phyloP scores from a whole-genome alignment of 345 rosid genomes.

The Lepidium africanum region DNA sequence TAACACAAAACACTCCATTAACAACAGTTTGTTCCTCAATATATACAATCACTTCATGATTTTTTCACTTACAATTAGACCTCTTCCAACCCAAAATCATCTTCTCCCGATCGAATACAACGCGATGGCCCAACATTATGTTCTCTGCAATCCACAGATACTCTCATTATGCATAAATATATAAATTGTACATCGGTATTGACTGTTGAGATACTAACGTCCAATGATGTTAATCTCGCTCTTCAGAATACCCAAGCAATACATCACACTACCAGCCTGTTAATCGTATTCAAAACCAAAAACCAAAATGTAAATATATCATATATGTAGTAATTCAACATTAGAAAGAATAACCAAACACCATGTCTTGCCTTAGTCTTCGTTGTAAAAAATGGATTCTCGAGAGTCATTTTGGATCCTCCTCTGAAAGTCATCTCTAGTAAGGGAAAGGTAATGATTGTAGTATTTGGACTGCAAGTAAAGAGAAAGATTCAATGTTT shows the following conservation, averaged over 20 bases:
- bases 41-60: neutral
- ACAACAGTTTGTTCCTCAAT: neutral
- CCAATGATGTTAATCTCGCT: conserved; percentile 64
- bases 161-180: neutral
- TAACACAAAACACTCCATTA: neutral
- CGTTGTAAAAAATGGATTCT: neutral
- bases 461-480: no score
- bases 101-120: conserved; percentile 64
- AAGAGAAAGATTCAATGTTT: no score
- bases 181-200: neutral
- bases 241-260: conserved; percentile 64
- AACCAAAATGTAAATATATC: conserved; percentile 3
- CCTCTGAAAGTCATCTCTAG: no score
- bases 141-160: conserved; percentile 45
- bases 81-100: conserved; percentile 56
- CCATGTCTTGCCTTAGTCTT: conserved; percentile 1
- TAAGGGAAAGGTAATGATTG: no score
- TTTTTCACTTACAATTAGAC: conserved; percentile 49
- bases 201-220: conserved; percentile 49
- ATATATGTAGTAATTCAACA: neutral
- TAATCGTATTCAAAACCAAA: neutral
- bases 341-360: neutral
- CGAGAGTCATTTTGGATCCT: neutral
- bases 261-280: conserved; percentile 35
- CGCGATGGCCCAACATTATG: conserved; percentile 52